Conservation (phyloP, 2,329 filamentous ascomycete species). For the Drechmeria coniospora region DNA sequence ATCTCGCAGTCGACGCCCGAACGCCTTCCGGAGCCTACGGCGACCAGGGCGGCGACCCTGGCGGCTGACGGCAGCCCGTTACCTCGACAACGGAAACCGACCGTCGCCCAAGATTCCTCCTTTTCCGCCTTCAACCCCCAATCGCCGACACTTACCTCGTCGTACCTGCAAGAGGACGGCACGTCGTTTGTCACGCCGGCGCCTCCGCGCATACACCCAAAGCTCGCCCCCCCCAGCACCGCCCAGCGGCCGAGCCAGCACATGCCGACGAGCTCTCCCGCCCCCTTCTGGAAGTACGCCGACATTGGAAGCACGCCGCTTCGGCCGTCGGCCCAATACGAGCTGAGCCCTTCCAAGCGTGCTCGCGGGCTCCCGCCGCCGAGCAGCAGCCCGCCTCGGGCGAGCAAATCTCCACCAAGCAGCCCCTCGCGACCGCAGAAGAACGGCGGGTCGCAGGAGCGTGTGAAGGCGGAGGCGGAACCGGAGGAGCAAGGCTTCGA, state of each 20-base stretch:
- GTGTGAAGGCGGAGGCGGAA: constrained; percentile 15
- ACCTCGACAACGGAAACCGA: constrained; percentile 38
- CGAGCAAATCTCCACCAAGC: constrained; percentile 34
- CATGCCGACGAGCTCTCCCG: constrained; percentile 73
- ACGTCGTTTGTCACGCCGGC: constrained; percentile 55
- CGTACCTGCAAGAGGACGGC: constrained; percentile 45
- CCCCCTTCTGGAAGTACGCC: constrained; percentile 79
- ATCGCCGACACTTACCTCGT: constrained; percentile 46
- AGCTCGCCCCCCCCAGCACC: constrained; percentile 64
- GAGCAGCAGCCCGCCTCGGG: constrained; percentile 42
- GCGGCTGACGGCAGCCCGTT: constrained; percentile 46
- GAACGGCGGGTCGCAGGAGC: constrained; percentile 11
- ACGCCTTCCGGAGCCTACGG: constrained; percentile 26
- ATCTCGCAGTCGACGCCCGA: constrained; percentile 44
- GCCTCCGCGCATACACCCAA: constrained; percentile 56
- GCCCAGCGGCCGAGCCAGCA: constrained; percentile 70
- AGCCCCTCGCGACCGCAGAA: constrained; percentile 33
- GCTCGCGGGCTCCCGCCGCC: constrained; percentile 25
- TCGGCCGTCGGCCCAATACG: constrained; percentile 30
- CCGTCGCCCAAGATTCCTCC: constrained; percentile 20
- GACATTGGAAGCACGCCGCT: constrained; percentile 62
- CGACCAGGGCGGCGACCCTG: constrained; percentile 20
- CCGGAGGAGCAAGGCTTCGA: constrained; percentile 41
- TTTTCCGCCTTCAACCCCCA: constrained; percentile 36
- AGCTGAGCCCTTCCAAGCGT: constrained; percentile 43